Evolutionary conservation across 23 red algal genomes (phyloP), one percentile per base, ranked within the genome.

Genomic region (Gracilariopsis chorda): DNA sequence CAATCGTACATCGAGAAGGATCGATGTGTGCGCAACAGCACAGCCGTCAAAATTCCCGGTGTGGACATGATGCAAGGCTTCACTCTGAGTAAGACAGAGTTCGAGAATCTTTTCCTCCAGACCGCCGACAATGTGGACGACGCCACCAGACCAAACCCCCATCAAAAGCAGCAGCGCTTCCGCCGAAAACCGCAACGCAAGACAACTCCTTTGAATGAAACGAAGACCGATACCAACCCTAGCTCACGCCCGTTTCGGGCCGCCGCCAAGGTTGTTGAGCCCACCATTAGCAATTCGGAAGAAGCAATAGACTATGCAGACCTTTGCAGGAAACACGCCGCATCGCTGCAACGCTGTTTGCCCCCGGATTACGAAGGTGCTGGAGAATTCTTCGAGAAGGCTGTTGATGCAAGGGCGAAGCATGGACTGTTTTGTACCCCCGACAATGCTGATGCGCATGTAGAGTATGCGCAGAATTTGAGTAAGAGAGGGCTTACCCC

Each of bases 381-480:
- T 4, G 88, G 88, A 28, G 88, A 91, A 59, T 82, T 81, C 44
- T 91, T 91, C 48, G 88, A 91, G 73, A 80, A 82, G 59, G 88
- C 88, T 32, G 74, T 80, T 41, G 88, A 91, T 51, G 77, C 88
- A 20, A n/a, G 88, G 24, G 88, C 88, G 7, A 52, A 75, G 59
- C 39, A 60, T 61, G 91, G 81, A 8, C 52, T 86, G 48, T 94
- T 80, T 57, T 85, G 80, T 46, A 49, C 79, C 35, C 65, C 63
- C n/a, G 80, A 79, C 17, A 94, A 94, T 51, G 91, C 91, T 6
- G 91, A 94, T 27, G 82, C 91, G 8, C 91, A 94, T 59, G 91
- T 94, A 25, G 91, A 85, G 60, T 86, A 86, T 17, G 91, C 80
- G 4, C 91, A 86, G 80, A 86, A 86, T 41, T 55, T 94, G 70